Base-by-base conservation (phyloP, 257 asterid genomes). In the Salvia splendens region DNA sequence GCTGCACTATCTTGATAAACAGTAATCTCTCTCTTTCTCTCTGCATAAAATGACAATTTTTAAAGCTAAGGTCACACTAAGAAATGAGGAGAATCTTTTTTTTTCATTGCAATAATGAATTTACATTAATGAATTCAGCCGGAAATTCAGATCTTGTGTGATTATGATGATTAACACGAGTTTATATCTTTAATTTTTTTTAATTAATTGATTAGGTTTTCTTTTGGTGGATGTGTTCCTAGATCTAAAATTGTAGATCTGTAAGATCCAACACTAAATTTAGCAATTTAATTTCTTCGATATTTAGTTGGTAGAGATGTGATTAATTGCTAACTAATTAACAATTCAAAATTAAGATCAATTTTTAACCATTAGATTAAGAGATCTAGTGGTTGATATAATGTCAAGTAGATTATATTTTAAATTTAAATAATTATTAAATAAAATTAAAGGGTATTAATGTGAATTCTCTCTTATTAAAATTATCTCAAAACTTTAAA, bases 1-100 rank as follows among this genome's bases (percentile, higher is more conserved):
- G 78, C 32, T 81, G 0, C 81, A 69, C 4, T 77, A 14, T 67
- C 89, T 88, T 8, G 81, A 88, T 16, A 78, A 81, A 41, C 87
- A 82, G 96, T 87, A 47, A 57, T 55, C 30, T 68, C 33, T 58
- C 67, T 72, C 61, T 16, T 49, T 46, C 64, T 52, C 65, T 55
- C 38, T 56, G 30, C 30, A 24, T 24, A 24, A 24, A 24, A 24
- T 24, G 30, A 24, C 30, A 24, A 24, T 24, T 24, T 1, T 24
- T 1, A 24, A 24, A 24, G 30, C 2, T 38, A 38, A 38, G 8
- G 33, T 8, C 56, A 2, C 33, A 16, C 6, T 16, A 38, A 14
- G 12, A 24, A 40, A 42, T 12, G 17, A 24, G 3, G 30, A 24
- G 30, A 24, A 42, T 42, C 24, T 43, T 5, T 30, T 41, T 40